These are phyloP conservation scores for Aspergillus brunneoviolaceus DNA, from an alignment of 2,329 filamentous ascomycete species.

Conservation along the genomic window DNA sequence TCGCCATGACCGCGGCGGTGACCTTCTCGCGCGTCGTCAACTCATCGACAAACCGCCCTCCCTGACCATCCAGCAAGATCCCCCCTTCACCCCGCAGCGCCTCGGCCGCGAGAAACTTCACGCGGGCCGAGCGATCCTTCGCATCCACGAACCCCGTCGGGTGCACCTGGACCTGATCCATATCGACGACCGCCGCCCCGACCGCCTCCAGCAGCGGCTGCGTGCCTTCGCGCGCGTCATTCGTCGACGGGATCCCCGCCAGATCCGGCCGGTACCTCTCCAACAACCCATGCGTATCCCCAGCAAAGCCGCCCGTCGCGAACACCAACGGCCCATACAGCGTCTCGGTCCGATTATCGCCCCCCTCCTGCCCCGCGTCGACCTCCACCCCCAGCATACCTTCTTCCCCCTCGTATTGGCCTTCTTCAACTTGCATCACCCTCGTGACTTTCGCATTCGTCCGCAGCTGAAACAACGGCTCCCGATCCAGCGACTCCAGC, in stretches of 20 bases:
- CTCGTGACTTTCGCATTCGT: constrained; percentile 56
- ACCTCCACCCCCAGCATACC: constrained; percentile 57
- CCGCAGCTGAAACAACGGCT: constrained; percentile 52
- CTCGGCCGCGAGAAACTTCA: constrained; percentile 66
- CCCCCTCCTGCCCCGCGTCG: constrained; percentile 25
- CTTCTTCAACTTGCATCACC: constrained; percentile 39
- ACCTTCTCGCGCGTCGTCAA: constrained; percentile 60
- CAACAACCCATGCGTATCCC: constrained; percentile 59
- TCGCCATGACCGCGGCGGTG: constrained; percentile 53
- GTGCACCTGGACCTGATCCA: constrained; percentile 61
- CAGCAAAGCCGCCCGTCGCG: constrained; percentile 62
- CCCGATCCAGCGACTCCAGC: constrained; percentile 52
- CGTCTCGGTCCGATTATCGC: constrained; percentile 31
- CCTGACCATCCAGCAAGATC: constrained; percentile 49
- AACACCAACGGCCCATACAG: constrained; percentile 59
- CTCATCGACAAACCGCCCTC: constrained; percentile 62
- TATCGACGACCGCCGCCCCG: constrained; percentile 46
- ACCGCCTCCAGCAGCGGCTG: constrained; percentile 46
- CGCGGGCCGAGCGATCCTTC: constrained; percentile 42
- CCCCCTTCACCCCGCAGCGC: constrained; percentile 63
- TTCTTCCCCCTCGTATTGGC: constrained; percentile 17
- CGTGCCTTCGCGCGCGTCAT: constrained; percentile 58
- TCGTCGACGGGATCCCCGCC: constrained; percentile 61
- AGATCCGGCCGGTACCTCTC: constrained; percentile 60
- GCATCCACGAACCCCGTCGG: constrained; percentile 65